Base-by-base conservation (phyloP, 139 green algal species). In the Nannochloris sp. region DNA sequence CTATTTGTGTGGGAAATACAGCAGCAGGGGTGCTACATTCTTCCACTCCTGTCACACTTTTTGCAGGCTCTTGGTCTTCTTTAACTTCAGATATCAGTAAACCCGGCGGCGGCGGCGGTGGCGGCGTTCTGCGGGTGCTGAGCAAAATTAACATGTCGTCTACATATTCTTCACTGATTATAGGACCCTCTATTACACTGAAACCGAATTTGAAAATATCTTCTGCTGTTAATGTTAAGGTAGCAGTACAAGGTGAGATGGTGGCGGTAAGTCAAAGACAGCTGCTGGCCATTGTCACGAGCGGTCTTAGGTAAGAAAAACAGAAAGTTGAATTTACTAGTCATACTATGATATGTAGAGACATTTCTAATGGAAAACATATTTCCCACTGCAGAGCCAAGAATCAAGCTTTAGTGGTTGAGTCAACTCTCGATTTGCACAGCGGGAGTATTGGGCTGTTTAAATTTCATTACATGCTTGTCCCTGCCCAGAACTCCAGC, bases 251-350 rank as follows among this genome's bases (percentile, higher is more conserved):
- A 10, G 63, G 63, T 23, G 48, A 34, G 13, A 53, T 70, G 42
- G 48, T 35, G 23, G 48, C 54, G n/a, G 63, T 70, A 4, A 64
- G 32, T 38, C 33, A 38, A 15, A 8, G 29, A 0, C 30, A 46
- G 32, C 42, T 70, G 63, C 48, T 70, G 63, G 31, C 37, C 19
- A 30, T 70, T 30, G 24, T 70, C n/a, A n/a, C n/a, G n/a, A n/a
- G n/a, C n/a, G n/a, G n/a, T n/a, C n/a, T n/a, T n/a, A n/a, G n/a
- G n/a, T n/a, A n/a, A n/a, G n/a, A n/a, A n/a, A n/a, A n/a, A n/a
- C n/a, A n/a, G n/a, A n/a, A n/a, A n/a, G n/a, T n/a, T n/a, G n/a
- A n/a, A n/a, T n/a, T n/a, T n/a, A n/a, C n/a, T n/a, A n/a, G n/a
- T n/a, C n/a, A n/a, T n/a, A n/a, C n/a, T n/a, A n/a, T n/a, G n/a